phyloP scores from a whole-genome alignment of 805 yeast species.

The Limtongia smithiae region DNA sequence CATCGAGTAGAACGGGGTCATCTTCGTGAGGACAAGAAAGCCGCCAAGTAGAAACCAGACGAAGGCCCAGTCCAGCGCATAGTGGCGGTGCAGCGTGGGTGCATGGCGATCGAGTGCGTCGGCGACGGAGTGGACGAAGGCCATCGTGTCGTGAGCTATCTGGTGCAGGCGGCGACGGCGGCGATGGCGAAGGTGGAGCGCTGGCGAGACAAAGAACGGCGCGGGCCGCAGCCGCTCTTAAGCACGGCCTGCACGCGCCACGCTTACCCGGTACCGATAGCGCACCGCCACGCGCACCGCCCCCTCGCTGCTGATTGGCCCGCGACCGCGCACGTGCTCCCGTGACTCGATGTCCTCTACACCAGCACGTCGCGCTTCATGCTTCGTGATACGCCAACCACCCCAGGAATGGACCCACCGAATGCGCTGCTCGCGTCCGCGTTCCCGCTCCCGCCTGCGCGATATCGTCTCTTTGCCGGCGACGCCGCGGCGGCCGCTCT shows the following conservation, averaged over 20 bases:
- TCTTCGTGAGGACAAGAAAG: slow-evolving; percentile 23
- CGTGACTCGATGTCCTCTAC: not conserved
- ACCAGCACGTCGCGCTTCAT: not conserved
- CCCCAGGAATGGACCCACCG: no score
- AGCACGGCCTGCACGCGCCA: no score
- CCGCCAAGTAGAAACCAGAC: slow-evolving; percentile 21
- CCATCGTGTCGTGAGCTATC: not conserved
- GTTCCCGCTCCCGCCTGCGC: slow-evolving; percentile 93
- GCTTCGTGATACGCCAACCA: no score
- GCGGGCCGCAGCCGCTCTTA: no score
- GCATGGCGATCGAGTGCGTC: slow-evolving; percentile 4
- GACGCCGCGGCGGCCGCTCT: slow-evolving; percentile 26
- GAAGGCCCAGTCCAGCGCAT: slow-evolving; percentile 26
- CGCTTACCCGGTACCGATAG: no score
- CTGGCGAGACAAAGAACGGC: not conserved
- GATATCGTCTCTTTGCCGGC: slow-evolving; percentile 38
- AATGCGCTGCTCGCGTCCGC: slow-evolving; percentile 70
- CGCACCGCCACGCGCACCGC: no score
- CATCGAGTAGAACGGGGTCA: slow-evolving; percentile 30
- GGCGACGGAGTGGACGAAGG: not conserved
- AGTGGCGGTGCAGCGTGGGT: slow-evolving; percentile 15
- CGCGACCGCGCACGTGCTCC: no score
- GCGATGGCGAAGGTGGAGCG: not conserved
- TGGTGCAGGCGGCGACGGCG: not conserved
- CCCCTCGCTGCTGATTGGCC: no score